Evolutionary conservation across 768 basidiomycete species (phyloP), one percentile per base, ranked within the genome.

Genomic region (Suillus occidentalis): DNA sequence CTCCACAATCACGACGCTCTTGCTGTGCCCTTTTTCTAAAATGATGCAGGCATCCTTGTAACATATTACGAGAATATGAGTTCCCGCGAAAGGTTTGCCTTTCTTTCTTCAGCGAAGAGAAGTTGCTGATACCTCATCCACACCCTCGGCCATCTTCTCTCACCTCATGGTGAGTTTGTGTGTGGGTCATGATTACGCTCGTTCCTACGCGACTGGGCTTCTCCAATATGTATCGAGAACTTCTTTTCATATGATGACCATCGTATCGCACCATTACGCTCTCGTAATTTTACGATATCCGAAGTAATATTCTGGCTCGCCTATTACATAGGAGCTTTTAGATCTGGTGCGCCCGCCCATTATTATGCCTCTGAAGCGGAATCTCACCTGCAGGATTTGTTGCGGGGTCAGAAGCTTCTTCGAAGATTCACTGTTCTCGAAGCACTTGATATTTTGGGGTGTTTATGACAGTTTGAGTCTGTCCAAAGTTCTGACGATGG

Each of bases 121-220:
- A 59, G 58, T 20, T 25, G 40, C 16, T 36, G 22, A 58, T 58
- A 58, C 25, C 22, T 58, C 39, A 28, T 6, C 39, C 40, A 42
- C 18, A 36, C 36, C 36, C 36, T 59, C 14, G 16, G 57, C 28
- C 40, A 42, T 20, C 58, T 40, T 59, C 58, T 42, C 37, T 42
- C 58, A n/a, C 40, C 58, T 59, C 40, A 6, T 59, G 58, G 58
- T 40, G 39, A 6, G 37, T 18, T 25, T 22, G 56, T 6, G 25
- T 25, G 25, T 25, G 57, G 36, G 53, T 55, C 53, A 20, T 36
- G 53, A 55, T 55, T 34, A 36, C 53, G 37, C 39, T 58, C 57
- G 57, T 59, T 59, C 40, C 58, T 59, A 59, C 40, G 58, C 40
- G 40, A 42, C 58, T 59, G 28, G 28, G 28, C 58, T 59, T 59